Base-by-base conservation (phyloP, 768 basidiomycete species). In the Phlebiopsis flavidoalba region DNA sequence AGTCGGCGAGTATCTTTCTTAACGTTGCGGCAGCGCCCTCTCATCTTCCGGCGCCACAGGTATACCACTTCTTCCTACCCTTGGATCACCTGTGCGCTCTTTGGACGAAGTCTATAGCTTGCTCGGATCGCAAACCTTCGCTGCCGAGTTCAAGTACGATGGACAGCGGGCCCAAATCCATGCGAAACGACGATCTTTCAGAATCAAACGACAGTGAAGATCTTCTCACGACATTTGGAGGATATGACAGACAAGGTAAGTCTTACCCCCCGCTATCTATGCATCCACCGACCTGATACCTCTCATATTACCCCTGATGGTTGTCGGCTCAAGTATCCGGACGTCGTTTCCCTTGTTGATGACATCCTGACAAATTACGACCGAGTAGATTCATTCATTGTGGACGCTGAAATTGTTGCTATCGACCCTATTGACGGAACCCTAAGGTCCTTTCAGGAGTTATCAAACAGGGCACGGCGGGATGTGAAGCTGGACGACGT, bases 111-210 rank as follows among this genome's bases (percentile, higher is more conserved):
- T 95, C n/a, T 94, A 91, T 67, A 81, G 84, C 49, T 80, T 86
- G 7, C 74, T 93, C 19, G 81, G 80, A 21, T 76, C 79, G 35
- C 74, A 84, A 35, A 81, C 86, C 10, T 97, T 95, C 73, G 80
- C 83, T 15, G 89, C 92, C 35, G 95, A 97, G 75, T 91, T 90
- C 70, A 97, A 96, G 73, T 91, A 95, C 67, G 95, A 97, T 66
- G 95, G 89, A 19, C 89, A 92, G 67, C 81, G 89, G 53, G 91
- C 88, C 19, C 91, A 92, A 72, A 86, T 91, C n/a, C 89, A 91
- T 69, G 87, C 79, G 12, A 67, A 57, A 47, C 71, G 63, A 63
- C 68, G 68, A 14, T 66, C 71, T 3, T 67, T 71, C n/a, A 35
- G 76, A 69, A 35, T 65, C 69, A 11, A 57, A 68, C 33, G 67